Base-by-base conservation (phyloP, 176 grass and related monocot species). In the Lolium multiflorum region DNA sequence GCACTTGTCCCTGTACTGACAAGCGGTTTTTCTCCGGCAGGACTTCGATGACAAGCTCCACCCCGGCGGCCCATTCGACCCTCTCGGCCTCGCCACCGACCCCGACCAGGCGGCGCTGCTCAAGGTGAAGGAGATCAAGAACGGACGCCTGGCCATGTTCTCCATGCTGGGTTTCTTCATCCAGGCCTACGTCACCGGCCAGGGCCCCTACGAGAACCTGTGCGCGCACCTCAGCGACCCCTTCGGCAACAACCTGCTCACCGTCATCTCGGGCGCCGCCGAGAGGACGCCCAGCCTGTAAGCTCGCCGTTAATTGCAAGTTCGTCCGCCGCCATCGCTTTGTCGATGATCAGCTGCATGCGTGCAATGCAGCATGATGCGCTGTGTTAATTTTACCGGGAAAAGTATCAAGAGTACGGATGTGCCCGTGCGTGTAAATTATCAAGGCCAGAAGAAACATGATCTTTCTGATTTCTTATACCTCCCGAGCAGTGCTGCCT, bases 101-200 rank as follows among this genome's bases (percentile, higher is more conserved):
- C 97, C 97, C 4, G 94, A 96, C 87, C 97, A 96, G 85, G 92
- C 94, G 3, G 97, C 97, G 6, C 41, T 99, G 37, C 92, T 99
- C 58, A 96, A 99, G 79, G 97, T 99, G 77, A 99, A 99, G 92
- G 97, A 99, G 84, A 99, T 99, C 89, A 99, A 99, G 94, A 99
- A 99, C 18, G 97, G 97, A 3, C 77, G 97, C 66, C 80, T 99
- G 7, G 97, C 97, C 84, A 96, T 99, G 97, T 96, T 99, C 85
- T 78, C 94, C 47, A 99, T 99, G 97, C 62, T 99, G 3, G 97
- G 88, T 1, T 99, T 99, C 97, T 99, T 96, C 89, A 88, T 99
- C 74, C 97, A 99, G 85, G 97, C 94, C 41, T 96, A 99, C 70
- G 97, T 99, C 94, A 99, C 97, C 4, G 97, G 97, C 15, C 90